Conservation (phyloP, 257 asterid species). For the Solanum verrucosum region DNA sequence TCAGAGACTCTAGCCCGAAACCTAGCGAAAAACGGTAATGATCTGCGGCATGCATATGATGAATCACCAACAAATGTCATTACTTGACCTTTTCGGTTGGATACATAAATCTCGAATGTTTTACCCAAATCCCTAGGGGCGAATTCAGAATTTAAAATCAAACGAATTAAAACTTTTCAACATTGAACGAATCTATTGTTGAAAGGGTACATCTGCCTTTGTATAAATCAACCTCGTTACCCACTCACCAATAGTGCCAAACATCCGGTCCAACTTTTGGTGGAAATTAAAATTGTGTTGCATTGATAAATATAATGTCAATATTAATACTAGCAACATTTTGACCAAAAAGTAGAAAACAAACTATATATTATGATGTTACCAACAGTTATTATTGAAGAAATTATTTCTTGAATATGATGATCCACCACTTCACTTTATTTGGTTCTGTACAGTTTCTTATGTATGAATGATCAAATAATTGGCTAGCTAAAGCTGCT, state of each 20-base stretch:
- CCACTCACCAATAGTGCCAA: slow-evolving; percentile 37
- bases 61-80: slow-evolving; percentile 36
- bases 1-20: background rate
- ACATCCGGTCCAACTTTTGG: slow-evolving; percentile 25
- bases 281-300: slow-evolving; percentile 16
- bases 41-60: slow-evolving; percentile 19
- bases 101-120: background rate
- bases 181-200: background rate
- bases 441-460: background rate
- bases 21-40: background rate
- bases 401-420: background rate
- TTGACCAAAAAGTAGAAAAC: background rate
- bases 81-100: slow-evolving; percentile 25
- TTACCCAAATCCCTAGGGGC: no score
- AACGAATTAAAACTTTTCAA: background rate
- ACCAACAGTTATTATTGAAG: background rate
- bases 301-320: slow-evolving; percentile 23
- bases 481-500: background rate
- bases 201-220: background rate
- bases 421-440: background rate
- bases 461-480: background rate
- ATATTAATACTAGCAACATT: slow-evolving; percentile 16
- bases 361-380: background rate
- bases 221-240: background rate
- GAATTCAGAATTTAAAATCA: background rate